Evolutionary conservation across 2,329 filamentous ascomycete species (phyloP), one percentile per base, ranked within the genome.

Genomic region (Raffaelea arxii): DNA sequence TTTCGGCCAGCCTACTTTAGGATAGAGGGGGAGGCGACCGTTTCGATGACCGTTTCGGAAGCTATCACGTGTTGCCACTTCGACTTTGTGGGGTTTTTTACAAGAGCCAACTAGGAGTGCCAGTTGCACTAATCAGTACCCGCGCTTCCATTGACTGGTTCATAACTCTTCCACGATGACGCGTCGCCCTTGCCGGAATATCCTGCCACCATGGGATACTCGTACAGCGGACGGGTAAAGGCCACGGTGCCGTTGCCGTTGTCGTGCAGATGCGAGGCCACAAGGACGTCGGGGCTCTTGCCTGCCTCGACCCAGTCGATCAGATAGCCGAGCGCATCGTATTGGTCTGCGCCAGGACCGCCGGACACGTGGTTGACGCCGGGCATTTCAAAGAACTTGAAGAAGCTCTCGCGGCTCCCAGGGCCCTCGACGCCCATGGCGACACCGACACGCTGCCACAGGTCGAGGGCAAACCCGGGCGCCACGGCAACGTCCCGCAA

Each of bases 111-210:
- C n/a, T n/a, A n/a, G n/a, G n/a, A n/a, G n/a, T n/a, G n/a, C n/a
- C n/a, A n/a, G n/a, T n/a, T n/a, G n/a, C n/a, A n/a, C n/a, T n/a
- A n/a, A n/a, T n/a, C n/a, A n/a, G n/a, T n/a, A n/a, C n/a, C n/a
- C 40, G 42, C 23, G 22, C 45, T 37, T 32, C 49, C 36, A 45
- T 49, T 44, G 38, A 47, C 25, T 32, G 48, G 41, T 39, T 41
- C 18, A n/a, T 35, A 44, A n/a, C 12, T 44, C 22, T 44, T 32
- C 30, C 42, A 44, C 3, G 14, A 36, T 16, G 30, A 23, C 22
- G 11, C 22, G 22, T 44, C 25, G 16, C 42, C 42, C 4, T 16
- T 36, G 9, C 42, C 30, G 27, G 9, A 21, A 21, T 44, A 44
- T 11, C 42, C 30, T 10, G 42, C 42, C 4, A 44, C 42, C 27